Base-by-base conservation (phyloP, 768 basidiomycete genomes). In the Mycena rebaudengoi region DNA sequence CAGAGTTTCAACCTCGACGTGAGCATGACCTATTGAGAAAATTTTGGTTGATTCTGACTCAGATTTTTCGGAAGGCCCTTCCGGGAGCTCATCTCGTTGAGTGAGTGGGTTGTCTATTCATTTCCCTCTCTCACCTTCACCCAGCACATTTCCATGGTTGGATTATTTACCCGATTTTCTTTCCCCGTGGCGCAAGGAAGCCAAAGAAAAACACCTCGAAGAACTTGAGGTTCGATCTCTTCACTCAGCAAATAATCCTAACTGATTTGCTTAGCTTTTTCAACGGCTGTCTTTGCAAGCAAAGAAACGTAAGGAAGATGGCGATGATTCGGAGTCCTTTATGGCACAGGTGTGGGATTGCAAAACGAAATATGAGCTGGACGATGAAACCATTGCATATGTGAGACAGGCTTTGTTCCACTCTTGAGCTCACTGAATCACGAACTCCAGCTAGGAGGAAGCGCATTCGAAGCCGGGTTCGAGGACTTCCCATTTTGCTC, bases 91-190 rank as follows among this genome's bases (percentile, higher is more conserved):
- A 53, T 28, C 35, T 53, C 7, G 52, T 53, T 3, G 52, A 53
- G 52, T 53, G 23, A 40, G 51, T 53, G 1, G 11, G 11, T 20
- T 21, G 16, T 29, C 14, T 14, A n/a, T n/a, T 12, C 23, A 20
- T 21, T 21, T 10, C 18, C 40, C 10, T 41, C 21, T n/a, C 26
- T 54, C 7, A 30, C 20, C 12, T 20, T 6, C n/a, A 12, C 20
- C 40, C 7, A 54, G 53, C 7, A 54, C 40, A 8, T 41, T 54
- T 35, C 40, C 39, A 2, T 41, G 40, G 53, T 21, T 53, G 37
- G 52, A 53, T 40, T 53, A 53, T 29, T 40, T 53, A 18, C 52
- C 53, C 8, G 53, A 54, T 54, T 54, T 54, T 10, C 28, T 54
- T 4, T 29, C 53, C 12, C 52, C 37, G 2, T 43, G 40, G 53